These are phyloP conservation scores for Erodium moschatum DNA, from an alignment of 441 rosid species.

Conservation along the genomic window DNA sequence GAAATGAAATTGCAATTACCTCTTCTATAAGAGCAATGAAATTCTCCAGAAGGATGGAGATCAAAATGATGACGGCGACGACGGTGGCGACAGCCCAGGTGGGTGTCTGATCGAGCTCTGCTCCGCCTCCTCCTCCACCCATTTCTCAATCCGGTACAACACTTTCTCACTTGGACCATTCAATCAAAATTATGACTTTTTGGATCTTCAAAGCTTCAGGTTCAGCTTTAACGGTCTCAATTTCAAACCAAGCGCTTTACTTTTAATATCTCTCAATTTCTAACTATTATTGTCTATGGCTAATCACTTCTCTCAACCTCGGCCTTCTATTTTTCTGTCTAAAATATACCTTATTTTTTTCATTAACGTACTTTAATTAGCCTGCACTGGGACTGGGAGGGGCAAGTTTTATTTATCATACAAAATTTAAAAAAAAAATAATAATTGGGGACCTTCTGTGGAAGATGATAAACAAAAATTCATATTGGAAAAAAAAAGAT, in stretches of 20 bases:
- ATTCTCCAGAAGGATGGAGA: neutral
- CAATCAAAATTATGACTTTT: neutral
- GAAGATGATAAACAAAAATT: constrained; percentile 9
- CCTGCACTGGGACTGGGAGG: too few species aligned
- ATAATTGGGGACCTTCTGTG: too few species aligned
- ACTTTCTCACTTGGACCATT: neutral
- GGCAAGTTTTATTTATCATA: too few species aligned
- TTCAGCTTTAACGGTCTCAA: neutral
- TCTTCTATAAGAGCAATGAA: neutral
- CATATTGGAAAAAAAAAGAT: neutral
- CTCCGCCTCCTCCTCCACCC: neutral
- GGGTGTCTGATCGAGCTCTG: constrained; percentile 4
- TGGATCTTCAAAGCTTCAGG: neutral
- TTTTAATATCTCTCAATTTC: neutral
- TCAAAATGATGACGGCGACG: neutral
- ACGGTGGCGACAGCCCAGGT: constrained; percentile 1
- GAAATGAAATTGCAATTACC: neutral
- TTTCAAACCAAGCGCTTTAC: neutral
- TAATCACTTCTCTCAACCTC: too few species aligned
- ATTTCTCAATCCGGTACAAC: neutral
- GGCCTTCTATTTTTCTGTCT: too few species aligned
- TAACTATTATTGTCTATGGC: neutral
- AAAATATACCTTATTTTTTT: too few species aligned
- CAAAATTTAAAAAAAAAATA: too few species aligned
- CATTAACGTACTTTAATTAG: too few species aligned